These are phyloP conservation scores for Fraxinus sp. DNA, from an alignment of 305 asterid species.

Conservation along the genomic window DNA sequence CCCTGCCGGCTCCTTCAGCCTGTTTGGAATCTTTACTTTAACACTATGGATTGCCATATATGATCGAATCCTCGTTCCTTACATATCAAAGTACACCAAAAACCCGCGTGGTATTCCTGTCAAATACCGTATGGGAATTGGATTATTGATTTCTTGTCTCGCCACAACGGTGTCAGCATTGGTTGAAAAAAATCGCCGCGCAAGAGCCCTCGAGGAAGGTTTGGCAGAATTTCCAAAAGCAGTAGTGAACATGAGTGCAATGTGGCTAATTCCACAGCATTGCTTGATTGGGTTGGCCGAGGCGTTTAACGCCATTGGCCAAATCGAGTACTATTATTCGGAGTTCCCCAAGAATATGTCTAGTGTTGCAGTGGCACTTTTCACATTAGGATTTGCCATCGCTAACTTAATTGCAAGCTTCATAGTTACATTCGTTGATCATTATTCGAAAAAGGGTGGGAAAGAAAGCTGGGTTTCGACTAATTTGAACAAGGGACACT, in stretches of 20 bases:
- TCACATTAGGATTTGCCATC: conserved; percentile 50
- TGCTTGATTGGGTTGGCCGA: conserved; percentile 54
- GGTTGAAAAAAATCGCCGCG: conserved; percentile 54
- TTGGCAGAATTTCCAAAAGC: conserved; percentile 31
- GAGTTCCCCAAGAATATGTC: conserved; percentile 69
- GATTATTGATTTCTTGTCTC: conserved; percentile 52
- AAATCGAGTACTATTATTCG: conserved; percentile 56
- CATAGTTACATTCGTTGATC: conserved; percentile 39
- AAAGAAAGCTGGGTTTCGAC: conserved; percentile 54
- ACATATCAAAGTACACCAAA: conserved; percentile 42
- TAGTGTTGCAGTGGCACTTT: conserved; percentile 59
- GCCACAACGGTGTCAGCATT: conserved; percentile 48
- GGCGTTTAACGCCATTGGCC: conserved; percentile 70
- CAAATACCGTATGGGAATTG: conserved; percentile 54
- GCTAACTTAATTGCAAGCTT: conserved; percentile 54
- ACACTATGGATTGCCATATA: conserved; percentile 57
- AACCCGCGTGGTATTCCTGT: conserved; percentile 51
- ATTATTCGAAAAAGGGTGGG: conserved; percentile 37
- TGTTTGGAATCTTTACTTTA: conserved; percentile 44
- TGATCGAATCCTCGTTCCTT: conserved; percentile 55
- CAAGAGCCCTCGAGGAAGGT: conserved; percentile 45
- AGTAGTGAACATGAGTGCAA: conserved; percentile 59
- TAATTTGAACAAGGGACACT: conserved; percentile 63
- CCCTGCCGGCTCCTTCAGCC: conserved; percentile 53
- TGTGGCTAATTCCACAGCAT: conserved; percentile 65